Conservation (phyloP, 1,139 yeast genomes). For the Chernovozyma aurita region DNA sequence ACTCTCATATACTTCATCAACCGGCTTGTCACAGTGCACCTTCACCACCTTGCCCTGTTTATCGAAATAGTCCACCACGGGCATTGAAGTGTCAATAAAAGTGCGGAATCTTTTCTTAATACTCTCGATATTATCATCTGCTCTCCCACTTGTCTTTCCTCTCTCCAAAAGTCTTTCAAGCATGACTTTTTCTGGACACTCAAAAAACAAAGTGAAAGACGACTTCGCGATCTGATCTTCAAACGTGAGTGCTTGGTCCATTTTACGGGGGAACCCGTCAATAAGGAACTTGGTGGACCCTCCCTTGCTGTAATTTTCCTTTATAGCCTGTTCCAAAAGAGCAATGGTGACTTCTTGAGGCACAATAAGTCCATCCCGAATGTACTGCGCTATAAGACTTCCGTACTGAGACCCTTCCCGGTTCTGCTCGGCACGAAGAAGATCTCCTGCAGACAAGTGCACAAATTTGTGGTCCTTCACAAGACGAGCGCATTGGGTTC, state of each 20-base stretch:
- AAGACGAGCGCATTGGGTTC: slow-evolving; percentile 88
- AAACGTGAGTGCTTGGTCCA: slow-evolving; percentile 95
- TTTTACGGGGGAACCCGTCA: slow-evolving; percentile 96
- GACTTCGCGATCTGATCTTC: slow-evolving; percentile 77
- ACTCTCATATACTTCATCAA: slow-evolving; percentile 70
- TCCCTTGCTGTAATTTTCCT: slow-evolving; percentile 35
- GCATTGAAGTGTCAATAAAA: slow-evolving; percentile 87
- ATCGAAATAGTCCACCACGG: slow-evolving; percentile 84
- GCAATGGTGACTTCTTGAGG: slow-evolving; percentile 95
- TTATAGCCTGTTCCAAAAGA: slow-evolving; percentile 74
- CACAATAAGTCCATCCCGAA: slow-evolving; percentile 85
- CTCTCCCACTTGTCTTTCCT: slow-evolving; percentile 91
- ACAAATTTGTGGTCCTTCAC: slow-evolving; percentile 78
- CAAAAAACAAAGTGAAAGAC: slow-evolving; percentile 81
- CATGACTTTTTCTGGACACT: slow-evolving; percentile 92
- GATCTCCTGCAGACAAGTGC: slow-evolving; percentile 92
- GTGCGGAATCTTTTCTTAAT: slow-evolving; percentile 85
- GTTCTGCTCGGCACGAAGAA: slow-evolving; percentile 84
- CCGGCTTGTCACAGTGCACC: slow-evolving; percentile 74
- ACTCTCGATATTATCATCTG: slow-evolving; percentile 89
- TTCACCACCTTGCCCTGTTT: slow-evolving; percentile 72
- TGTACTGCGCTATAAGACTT: slow-evolving; percentile 74
- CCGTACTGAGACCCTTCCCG: slow-evolving; percentile 84
- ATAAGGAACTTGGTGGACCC: slow-evolving; percentile 67
- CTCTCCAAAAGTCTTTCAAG: slow-evolving; percentile 78